Evolutionary conservation across 225 moss, liverwort and hornwort genomes (phyloP).

Genomic region (Neckera pumila): DNA sequence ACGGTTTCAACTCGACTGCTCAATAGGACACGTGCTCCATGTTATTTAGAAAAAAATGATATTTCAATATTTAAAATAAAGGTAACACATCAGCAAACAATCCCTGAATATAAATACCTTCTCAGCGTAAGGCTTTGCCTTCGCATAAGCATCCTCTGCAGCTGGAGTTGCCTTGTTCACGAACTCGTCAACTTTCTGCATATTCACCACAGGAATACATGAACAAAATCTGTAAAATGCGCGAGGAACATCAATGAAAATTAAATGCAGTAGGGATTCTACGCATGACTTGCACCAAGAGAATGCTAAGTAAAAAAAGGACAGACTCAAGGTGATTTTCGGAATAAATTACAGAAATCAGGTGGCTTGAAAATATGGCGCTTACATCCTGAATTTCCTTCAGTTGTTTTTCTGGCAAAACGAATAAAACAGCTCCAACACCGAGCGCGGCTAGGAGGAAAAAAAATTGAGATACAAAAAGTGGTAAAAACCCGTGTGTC

Average conservation of each 20-base stretch:
- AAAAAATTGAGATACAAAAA: constrained; percentile 74
- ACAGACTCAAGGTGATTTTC: not conserved
- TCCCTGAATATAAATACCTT: constrained; percentile 29
- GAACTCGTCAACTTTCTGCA: constrained; percentile 52
- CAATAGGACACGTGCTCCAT: not conserved
- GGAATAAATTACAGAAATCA: not conserved
- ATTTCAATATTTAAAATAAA: not conserved
- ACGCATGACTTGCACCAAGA: not conserved
- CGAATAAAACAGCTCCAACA: constrained; percentile 49
- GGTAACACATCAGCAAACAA: not conserved
- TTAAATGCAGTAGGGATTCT: not conserved
- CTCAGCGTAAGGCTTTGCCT: constrained; percentile 54
- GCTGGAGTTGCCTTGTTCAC: constrained; percentile 57
- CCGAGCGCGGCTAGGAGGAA: constrained; percentile 56
- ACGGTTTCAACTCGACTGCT: not conserved
- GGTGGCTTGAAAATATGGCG: not conserved
- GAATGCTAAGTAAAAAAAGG: not conserved
- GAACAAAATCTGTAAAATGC: not conserved
- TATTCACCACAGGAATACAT: not conserved
- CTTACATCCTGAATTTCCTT: constrained; percentile 61
- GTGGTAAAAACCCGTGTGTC: constrained; percentile 72
- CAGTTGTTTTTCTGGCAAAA: constrained; percentile 57
- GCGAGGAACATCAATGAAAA: not conserved
- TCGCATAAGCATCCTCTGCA: constrained; percentile 49
- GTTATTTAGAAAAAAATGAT: not conserved